Conservation (phyloP, 225 moss, liverwort and hornwort genomes). For the Antitrichia curtipendula region DNA sequence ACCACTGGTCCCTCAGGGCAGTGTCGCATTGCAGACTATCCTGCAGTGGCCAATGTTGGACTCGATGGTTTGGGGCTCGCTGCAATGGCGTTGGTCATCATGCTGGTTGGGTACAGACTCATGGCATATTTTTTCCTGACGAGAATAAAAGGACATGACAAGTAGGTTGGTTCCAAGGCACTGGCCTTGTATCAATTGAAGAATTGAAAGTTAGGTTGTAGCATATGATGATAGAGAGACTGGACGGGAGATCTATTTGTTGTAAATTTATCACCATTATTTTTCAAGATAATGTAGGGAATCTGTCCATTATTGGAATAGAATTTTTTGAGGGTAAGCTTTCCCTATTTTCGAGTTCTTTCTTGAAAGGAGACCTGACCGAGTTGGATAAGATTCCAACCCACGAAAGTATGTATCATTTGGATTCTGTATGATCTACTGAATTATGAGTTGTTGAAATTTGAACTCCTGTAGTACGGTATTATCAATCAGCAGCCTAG, state of each 20-base stretch:
- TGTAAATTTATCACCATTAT: background rate
- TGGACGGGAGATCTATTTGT: background rate
- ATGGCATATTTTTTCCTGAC: slow-evolving; percentile 22
- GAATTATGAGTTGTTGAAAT: background rate
- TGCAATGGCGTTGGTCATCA: slow-evolving; percentile 21
- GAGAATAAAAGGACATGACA: slow-evolving; percentile 30
- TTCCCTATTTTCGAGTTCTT: background rate
- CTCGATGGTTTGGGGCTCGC: slow-evolving; percentile 3
- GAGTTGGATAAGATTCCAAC: background rate
- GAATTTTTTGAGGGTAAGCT: background rate
- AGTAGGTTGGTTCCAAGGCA: background rate
- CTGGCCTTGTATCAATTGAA: background rate
- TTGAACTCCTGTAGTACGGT: background rate
- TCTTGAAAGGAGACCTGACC: background rate
- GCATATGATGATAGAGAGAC: background rate
- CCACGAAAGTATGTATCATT: background rate
- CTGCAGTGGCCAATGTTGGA: slow-evolving; percentile 29
- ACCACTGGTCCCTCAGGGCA: background rate
- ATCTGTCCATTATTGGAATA: background rate
- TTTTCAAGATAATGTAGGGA: background rate
- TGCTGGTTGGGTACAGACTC: slow-evolving; percentile 37
- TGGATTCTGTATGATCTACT: too few species aligned
- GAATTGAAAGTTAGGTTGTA: background rate
- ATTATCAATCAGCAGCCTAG: background rate
- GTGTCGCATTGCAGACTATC: slow-evolving; percentile 28